Evolutionary conservation across 345 rosid genomes (phyloP).

Genomic region (Geranium brycei): DNA sequence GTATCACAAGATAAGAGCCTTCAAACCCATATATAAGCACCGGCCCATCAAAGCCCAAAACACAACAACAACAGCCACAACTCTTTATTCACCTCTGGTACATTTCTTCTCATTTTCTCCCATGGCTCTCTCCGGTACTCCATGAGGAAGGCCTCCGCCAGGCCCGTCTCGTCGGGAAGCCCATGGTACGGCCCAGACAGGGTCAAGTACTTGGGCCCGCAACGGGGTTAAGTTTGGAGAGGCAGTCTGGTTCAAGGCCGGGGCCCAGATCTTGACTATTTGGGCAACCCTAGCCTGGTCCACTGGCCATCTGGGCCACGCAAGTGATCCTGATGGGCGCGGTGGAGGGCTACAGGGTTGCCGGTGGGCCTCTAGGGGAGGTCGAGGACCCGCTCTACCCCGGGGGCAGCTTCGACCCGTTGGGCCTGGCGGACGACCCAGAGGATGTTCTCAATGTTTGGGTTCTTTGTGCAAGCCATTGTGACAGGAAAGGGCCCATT

Average conservation of each 20-base stretch:
- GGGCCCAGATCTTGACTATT: conserved; percentile 76
- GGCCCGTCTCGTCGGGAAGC: too few relatives aligned
- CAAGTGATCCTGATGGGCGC: conserved; percentile 65
- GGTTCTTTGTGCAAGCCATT: conserved; percentile 76
- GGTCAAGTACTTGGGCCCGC: too few relatives aligned
- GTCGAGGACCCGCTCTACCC: too few relatives aligned
- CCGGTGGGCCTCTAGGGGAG: conserved; percentile 62
- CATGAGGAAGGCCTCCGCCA: too few relatives aligned
- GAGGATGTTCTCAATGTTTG: conserved; percentile 89
- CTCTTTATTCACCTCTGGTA: too few relatives aligned
- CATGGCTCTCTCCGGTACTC: too few relatives aligned
- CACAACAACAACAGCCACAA: conserved; percentile 17
- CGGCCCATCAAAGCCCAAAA: conserved; percentile 1
- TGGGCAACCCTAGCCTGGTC: conserved; percentile 81
- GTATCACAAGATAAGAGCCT: conserved; percentile 36
- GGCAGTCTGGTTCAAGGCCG: too few relatives aligned
- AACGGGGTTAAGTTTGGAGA: too few relatives aligned
- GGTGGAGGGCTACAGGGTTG: conserved; percentile 62
- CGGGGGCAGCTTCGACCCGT: too few relatives aligned
- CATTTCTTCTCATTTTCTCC: too few relatives aligned
- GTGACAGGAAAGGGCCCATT: conserved; percentile 75
- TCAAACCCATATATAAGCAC: conserved; percentile 12
- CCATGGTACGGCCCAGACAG: too few relatives aligned
- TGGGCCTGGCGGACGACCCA: conserved; percentile 71
- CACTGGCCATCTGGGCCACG: too few relatives aligned